Conservation (phyloP, 306 rosid species). For the Prunus persica region Prunus_persica_NCBIv2 NC_034010.1:26695001-26695500, state of each 20-base stretch:
- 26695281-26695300: conserved; percentile 33
- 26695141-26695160: conserved; percentile 33
- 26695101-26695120: conserved; percentile 4
- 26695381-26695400: background rate
- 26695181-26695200: conserved; percentile 18
- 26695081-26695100: conserved; percentile 36
- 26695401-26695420: background rate
- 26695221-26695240: background rate
- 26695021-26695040: background rate
- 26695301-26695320: conserved; percentile 42
- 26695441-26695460: background rate
- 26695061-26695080: background rate
- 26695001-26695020: background rate
- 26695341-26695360: background rate
- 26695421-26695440: background rate
- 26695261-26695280: conserved; percentile 40
- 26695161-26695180: conserved; percentile 37
- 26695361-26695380: background rate
- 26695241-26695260: conserved; percentile 15
- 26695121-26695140: conserved; percentile 21
- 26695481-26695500: conserved; percentile 12
- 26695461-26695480: conserved; percentile 1
- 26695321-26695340: conserved; percentile 4
- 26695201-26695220: background rate
- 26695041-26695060: background rate